These are phyloP conservation scores for Eutrema yunnanense DNA, from an alignment of 345 rosid species.

Conservation along the genomic window DNA sequence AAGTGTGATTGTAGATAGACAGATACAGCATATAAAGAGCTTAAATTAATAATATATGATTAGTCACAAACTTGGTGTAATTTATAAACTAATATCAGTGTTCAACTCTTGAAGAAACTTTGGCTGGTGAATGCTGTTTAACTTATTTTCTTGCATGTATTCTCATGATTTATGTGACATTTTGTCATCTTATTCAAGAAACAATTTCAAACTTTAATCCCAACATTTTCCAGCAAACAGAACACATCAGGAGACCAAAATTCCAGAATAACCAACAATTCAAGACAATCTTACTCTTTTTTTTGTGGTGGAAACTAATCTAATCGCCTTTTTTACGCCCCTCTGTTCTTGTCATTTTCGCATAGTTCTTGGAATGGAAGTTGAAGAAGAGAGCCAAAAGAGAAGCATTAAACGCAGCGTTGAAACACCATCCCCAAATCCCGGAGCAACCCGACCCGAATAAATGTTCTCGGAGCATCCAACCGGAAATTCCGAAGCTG, in stretches of 20 bases:
- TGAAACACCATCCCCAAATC: constrained; percentile 60
- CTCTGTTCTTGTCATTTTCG: background rate
- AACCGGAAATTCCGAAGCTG: constrained; percentile 40
- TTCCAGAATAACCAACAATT: background rate
- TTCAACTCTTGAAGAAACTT: background rate
- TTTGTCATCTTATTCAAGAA: background rate
- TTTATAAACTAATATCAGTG: background rate
- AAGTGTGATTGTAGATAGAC: background rate
- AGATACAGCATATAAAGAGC: background rate
- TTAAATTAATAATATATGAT: background rate
- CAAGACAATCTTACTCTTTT: background rate
- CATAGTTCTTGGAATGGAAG: constrained; percentile 54
- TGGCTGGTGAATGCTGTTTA: background rate
- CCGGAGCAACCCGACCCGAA: constrained; percentile 60
- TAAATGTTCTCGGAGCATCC: constrained; percentile 51
- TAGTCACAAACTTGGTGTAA: background rate
- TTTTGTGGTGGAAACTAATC: background rate
- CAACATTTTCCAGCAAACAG: background rate
- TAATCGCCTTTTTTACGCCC: background rate
- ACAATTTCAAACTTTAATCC: background rate
- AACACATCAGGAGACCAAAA: background rate
- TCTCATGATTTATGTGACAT: background rate
- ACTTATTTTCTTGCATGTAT: too few species aligned
- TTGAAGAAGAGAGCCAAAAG: constrained; percentile 60
- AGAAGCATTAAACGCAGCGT: constrained; percentile 55